Percentiles rank a stretch among this genome's conserved stretches.
These are phyloP conservation scores for Pinus tabuliformis DNA, from an alignment of 75 land plant species.

Conservation along the genomic window DNA sequence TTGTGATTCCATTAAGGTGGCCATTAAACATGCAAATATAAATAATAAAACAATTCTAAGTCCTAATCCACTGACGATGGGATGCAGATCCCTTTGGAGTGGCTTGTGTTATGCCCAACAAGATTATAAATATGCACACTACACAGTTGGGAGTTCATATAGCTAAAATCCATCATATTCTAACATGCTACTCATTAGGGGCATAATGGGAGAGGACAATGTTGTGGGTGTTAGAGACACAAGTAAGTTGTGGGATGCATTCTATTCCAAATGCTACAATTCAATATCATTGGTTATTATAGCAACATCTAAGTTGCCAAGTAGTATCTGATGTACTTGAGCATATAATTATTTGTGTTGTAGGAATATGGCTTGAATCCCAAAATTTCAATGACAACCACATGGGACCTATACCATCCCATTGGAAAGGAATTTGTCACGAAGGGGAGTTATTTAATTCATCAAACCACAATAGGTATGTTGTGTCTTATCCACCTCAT, in stretches of 20 bases:
- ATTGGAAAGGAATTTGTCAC: slow-evolving; percentile 43
- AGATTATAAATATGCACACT: slow-evolving; percentile 45
- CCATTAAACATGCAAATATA: background rate
- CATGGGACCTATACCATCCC: slow-evolving; percentile 25
- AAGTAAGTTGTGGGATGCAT: slow-evolving; percentile 14
- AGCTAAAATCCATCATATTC: slow-evolving; percentile 11
- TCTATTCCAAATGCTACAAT: background rate
- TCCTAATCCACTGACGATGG: background rate
- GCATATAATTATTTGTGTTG: slow-evolving; percentile 4
- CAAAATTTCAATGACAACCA: slow-evolving; percentile 36
- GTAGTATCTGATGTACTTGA: background rate
- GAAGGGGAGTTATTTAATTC: slow-evolving; percentile 34
- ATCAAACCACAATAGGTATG: slow-evolving; percentile 35
- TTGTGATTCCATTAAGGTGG: background rate
- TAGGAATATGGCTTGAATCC: slow-evolving; percentile 57
- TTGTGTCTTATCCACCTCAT: background rate
- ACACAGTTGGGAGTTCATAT: slow-evolving; percentile 77
- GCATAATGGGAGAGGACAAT: slow-evolving; percentile 28
- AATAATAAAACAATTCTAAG: background rate
- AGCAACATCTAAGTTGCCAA: background rate
- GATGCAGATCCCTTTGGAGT: slow-evolving; percentile 47
- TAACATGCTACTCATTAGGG: slow-evolving; percentile 16
- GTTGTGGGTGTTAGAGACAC: slow-evolving; percentile 58
- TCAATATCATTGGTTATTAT: background rate
- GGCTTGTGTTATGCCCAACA: slow-evolving; percentile 42